These are phyloP conservation scores for Vittaforma corneae DNA, from an alignment of 371 early-diverging fungal genomes.

Conservation along the genomic window DNA sequence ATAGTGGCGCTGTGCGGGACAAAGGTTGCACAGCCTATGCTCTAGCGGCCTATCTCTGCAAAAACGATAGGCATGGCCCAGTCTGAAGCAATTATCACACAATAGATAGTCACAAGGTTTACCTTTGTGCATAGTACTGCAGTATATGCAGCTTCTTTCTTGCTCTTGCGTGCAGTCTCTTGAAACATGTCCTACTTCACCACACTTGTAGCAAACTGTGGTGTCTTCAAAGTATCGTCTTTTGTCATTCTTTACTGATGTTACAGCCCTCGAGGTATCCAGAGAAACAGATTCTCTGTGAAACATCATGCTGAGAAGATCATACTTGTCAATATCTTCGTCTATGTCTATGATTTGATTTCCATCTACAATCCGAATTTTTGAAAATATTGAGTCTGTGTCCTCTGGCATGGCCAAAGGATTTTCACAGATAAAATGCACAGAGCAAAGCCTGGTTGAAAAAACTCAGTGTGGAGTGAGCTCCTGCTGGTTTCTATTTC, in stretches of 20 bases:
- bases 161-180: conserved; percentile 7
- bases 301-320: conserved; percentile 23
- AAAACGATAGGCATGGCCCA: too few species aligned
- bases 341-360: too few species aligned
- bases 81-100: conserved; percentile 4
- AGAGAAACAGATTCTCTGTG: conserved; percentile 7
- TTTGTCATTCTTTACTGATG: not conserved
- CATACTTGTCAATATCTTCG: conserved; percentile 5
- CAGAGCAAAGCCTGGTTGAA: too few species aligned
- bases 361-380: too few species aligned
- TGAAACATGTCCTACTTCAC: conserved; percentile 10
- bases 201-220: conserved; percentile 9
- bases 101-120: conserved; percentile 4
- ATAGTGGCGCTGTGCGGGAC: not conserved
- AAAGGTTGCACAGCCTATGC: not conserved
- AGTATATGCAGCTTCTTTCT: conserved; percentile 4
- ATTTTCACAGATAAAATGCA: too few species aligned
- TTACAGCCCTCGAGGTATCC: not conserved
- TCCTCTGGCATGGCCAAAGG: too few species aligned
- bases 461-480: too few species aligned
- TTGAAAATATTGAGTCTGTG: too few species aligned
- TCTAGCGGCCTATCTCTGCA: not conserved
- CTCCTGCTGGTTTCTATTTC: too few species aligned
- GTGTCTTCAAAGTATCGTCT: not conserved
- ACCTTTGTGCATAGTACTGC: not conserved